Conservation (phyloP, 441 rosid species). For the Populus tomentosa region DNA sequence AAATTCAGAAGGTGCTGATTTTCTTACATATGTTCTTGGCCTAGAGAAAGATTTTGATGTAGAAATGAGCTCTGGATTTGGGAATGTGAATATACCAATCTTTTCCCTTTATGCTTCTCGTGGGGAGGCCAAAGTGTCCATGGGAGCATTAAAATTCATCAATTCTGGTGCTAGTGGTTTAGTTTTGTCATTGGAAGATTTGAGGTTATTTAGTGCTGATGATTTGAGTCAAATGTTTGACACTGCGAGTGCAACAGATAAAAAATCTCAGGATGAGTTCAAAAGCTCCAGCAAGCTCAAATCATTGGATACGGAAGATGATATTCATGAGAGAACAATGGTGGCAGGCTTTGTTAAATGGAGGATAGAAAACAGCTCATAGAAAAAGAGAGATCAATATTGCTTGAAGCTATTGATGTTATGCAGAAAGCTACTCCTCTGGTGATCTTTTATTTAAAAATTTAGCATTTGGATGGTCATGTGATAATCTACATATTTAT, state of each 20-base stretch:
- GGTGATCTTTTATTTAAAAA: conserved; percentile 60
- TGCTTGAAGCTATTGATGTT: conserved; percentile 57
- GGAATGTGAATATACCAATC: conserved; percentile 62
- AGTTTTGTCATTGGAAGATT: conserved; percentile 63
- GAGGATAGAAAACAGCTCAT: conserved; percentile 64
- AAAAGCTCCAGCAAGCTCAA: conserved; percentile 20
- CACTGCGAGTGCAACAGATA: conserved; percentile 21
- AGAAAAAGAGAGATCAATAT: conserved; percentile 59
- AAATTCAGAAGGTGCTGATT: conserved; percentile 91
- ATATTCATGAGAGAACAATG: conserved; percentile 20
- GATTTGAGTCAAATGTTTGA: conserved; percentile 44
- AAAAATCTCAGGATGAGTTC: conserved; percentile 24
- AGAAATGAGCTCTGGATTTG: conserved; percentile 33
- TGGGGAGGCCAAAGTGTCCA: conserved; percentile 20
- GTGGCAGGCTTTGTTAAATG: conserved; percentile 58
- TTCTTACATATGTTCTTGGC: conserved; percentile 47
- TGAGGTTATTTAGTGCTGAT: conserved; percentile 50
- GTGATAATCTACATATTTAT: conserved; percentile 17
- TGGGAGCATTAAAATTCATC: conserved; percentile 35
- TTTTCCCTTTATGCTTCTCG: conserved; percentile 31
- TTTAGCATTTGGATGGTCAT: conserved; percentile 47
- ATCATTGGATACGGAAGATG: conserved; percentile 20
- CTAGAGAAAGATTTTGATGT: conserved; percentile 33
- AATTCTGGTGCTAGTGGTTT: conserved; percentile 71
- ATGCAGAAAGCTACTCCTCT: conserved; percentile 85